These are phyloP conservation scores for Urostyla sp. DNA, from an alignment of 73 alveolate species.

Conservation along the genomic window DNA sequence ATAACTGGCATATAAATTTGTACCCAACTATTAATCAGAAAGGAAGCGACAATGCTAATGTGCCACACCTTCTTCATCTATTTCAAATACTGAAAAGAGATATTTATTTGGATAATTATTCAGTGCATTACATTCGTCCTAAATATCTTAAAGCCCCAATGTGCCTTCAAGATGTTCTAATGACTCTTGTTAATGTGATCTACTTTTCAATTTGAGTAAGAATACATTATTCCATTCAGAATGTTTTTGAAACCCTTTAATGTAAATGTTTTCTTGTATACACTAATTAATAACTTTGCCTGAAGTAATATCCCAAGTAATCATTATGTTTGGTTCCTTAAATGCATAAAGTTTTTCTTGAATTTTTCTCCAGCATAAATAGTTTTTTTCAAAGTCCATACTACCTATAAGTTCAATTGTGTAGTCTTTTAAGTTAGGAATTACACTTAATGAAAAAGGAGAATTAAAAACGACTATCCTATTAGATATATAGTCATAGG, in stretches of 20 bases:
- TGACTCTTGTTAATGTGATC: slow-evolving; percentile 1
- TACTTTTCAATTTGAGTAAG: neutral
- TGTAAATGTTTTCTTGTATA: slow-evolving; percentile 16
- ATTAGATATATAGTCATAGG: slow-evolving; percentile 14
- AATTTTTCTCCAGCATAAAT: slow-evolving; percentile 19
- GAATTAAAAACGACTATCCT: slow-evolving; percentile 34
- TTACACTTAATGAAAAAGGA: slow-evolving; percentile 8
- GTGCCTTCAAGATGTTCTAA: neutral
- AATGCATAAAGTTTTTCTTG: slow-evolving; percentile 23
- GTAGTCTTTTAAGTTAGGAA: slow-evolving; percentile 26
- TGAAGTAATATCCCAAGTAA: slow-evolving; percentile 22
- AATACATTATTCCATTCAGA: slow-evolving; percentile 34
- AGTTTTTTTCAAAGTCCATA: slow-evolving; percentile 32
- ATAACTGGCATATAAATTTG: slow-evolving; percentile 8
- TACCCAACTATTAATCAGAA: slow-evolving; percentile 17
- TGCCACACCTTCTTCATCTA: slow-evolving; percentile 3
- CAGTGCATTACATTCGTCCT: slow-evolving; percentile 23
- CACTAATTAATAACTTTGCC: slow-evolving; percentile 9
- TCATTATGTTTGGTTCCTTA: slow-evolving; percentile 37
- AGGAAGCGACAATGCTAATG: slow-evolving; percentile 18
- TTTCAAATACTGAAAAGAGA: slow-evolving; percentile 28
- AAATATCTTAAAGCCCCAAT: neutral
- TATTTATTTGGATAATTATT: slow-evolving; percentile 9
- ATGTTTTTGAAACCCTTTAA: slow-evolving; percentile 14
- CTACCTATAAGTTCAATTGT: slow-evolving; percentile 15